Evolutionary conservation across 305 asterid genomes (phyloP), one percentile per base, ranked within the genome.

Genomic region (Caryopteris hybrid): DNA sequence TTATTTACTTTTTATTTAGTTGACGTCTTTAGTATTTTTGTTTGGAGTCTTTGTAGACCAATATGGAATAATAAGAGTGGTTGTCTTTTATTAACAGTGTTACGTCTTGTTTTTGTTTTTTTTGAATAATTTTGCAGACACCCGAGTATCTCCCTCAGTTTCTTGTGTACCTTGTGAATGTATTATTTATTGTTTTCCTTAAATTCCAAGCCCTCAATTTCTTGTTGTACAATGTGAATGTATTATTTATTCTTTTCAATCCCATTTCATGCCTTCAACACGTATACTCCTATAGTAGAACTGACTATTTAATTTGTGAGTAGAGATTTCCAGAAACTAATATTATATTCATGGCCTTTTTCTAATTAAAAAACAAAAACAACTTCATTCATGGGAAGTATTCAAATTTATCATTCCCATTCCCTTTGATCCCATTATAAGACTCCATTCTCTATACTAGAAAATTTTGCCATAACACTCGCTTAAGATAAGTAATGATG

Each of bases 131-230:
- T 61, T 66, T 23, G 42, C 4, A 4, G 31, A 25, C 3, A 25
- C n/a, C n/a, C n/a, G n/a, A 4, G 2, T n/a, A n/a, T n/a, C n/a
- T n/a, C 54, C 65, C 50, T 66, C 36, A 22, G 43, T 68, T 61
- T 69, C 70, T 34, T 74, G n/a, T 54, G 51, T 22, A 21, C 31
- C 46, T 18, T 61, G 4, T 38, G 48, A 48, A 50, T 41, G 12
- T 54, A 27, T n/a, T 31, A 11, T 52, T 50, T 21, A 11, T 45
- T 51, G 36, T 10, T 9, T 25, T 66, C 42, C n/a, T n/a, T n/a
- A n/a, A n/a, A n/a, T n/a, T n/a, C n/a, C n/a, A n/a, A 4, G 2
- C 54, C 65, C 50, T 66, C 36, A 22, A 38, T 68, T 61, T 69
- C 70, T 34, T 74, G n/a, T 39, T 54, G 51, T 22, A 21, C 31